Conservation (phyloP, 2,329 filamentous ascomycete species). For the Ceratocystis lukuohia region DNA sequence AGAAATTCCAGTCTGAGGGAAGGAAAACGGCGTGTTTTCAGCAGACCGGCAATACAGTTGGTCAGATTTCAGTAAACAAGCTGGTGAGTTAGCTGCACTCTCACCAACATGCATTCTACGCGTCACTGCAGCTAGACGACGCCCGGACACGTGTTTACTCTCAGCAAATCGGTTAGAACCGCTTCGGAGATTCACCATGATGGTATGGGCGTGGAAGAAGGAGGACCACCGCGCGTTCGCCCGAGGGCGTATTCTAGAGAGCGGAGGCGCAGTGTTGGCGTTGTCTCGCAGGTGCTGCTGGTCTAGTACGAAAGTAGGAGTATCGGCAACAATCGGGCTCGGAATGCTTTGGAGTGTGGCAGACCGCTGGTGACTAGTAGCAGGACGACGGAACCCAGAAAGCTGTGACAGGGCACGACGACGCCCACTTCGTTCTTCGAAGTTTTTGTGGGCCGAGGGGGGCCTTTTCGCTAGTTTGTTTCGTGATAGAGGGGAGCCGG, state of each 20-base stretch:
- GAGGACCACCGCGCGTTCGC: constrained; percentile 35
- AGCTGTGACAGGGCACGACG: constrained; percentile 47
- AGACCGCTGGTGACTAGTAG: constrained; percentile 66
- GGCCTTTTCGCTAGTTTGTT: constrained; percentile 70
- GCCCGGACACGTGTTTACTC: constrained; percentile 8
- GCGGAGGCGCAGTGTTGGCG: neutral
- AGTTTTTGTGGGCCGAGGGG: constrained; percentile 39
- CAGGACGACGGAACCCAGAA: constrained; percentile 55
- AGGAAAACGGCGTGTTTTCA: neutral
- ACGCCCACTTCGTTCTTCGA: constrained; percentile 30
- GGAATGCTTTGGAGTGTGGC: constrained; percentile 43
- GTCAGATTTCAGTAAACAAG: constrained; percentile 16
- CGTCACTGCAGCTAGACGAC: constrained; percentile 12
- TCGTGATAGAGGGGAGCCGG: constrained; percentile 38
- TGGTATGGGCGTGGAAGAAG: constrained; percentile 39
- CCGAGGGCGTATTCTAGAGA: constrained; percentile 5
- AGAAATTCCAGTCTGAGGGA: neutral
- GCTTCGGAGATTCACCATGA: constrained; percentile 25
- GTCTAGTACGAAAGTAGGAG: constrained; percentile 9
- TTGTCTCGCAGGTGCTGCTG: constrained; percentile 3
- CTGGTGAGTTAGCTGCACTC: constrained; percentile 11
- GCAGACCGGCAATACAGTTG: constrained; percentile 10
- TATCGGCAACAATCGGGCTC: constrained; percentile 1
- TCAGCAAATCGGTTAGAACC: constrained; percentile 28
- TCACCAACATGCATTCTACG: constrained; percentile 16